These are phyloP conservation scores for Puccinia sorghi DNA, from an alignment of 1,284 basidiomycete species.

Conservation along the genomic window DNA sequence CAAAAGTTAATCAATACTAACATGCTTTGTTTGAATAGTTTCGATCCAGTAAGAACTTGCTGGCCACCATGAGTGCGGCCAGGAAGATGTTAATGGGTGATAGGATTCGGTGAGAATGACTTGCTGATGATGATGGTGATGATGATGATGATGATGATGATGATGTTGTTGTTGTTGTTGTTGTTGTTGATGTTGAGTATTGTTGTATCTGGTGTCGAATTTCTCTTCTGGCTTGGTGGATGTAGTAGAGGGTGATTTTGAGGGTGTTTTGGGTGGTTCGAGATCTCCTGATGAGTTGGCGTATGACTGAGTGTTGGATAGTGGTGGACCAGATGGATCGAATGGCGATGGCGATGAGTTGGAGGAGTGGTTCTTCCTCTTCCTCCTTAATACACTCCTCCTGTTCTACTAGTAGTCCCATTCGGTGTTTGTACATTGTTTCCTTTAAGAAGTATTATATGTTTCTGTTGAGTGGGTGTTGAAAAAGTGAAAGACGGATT, in stretches of 20 bases:
- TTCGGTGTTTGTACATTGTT: no score
- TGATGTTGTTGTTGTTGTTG: background rate
- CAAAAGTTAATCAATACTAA: background rate
- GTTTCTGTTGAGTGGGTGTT: no score
- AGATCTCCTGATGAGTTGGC: slow-evolving; percentile 55
- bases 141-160: no score
- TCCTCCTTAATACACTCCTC: background rate
- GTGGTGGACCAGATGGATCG: slow-evolving; percentile 34
- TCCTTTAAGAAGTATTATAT: no score
- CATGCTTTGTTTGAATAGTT: slow-evolving; percentile 73
- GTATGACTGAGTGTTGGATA: slow-evolving; percentile 28
- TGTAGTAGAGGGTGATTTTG: slow-evolving; percentile 56
- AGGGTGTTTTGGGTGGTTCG: slow-evolving; percentile 55
- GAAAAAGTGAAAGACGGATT: no score
- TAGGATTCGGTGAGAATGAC: slow-evolving; percentile 69
- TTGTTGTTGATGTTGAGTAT: background rate
- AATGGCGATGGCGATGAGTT: slow-evolving; percentile 19
- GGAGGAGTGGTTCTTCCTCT: slow-evolving; percentile 12
- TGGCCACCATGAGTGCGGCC: slow-evolving; percentile 80
- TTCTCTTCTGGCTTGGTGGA: slow-evolving; percentile 54
- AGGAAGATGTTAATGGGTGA: slow-evolving; percentile 85
- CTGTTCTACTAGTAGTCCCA: no score
- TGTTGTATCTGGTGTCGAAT: slow-evolving; percentile 51
- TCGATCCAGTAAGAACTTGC: slow-evolving; percentile 88
- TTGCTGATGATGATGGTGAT: background rate